Percentiles rank a stretch among this genome's conserved stretches.
Evolutionary conservation across 73 alveolate genomes (phyloP).

Genomic region (Paramecium biaurelia): DNA sequence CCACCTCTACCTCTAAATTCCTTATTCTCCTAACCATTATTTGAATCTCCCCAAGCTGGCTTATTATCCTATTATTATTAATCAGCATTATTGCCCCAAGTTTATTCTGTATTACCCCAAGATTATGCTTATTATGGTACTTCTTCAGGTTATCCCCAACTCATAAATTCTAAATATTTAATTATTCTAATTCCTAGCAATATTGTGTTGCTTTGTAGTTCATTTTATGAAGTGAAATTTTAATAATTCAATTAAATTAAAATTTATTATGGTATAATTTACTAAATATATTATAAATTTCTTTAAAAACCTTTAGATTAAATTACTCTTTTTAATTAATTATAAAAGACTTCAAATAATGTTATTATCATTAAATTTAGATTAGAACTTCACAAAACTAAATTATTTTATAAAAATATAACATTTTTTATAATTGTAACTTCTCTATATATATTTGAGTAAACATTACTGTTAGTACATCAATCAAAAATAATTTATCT

Average conservation of each 20-base stretch:
- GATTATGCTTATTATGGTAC: background rate
- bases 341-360: background rate
- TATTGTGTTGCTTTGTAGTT: background rate
- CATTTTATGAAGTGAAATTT: constrained; percentile 16
- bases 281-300: background rate
- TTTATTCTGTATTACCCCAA: constrained; percentile 9
- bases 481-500: background rate
- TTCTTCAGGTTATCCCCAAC: constrained; percentile 23
- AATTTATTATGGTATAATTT: background rate
- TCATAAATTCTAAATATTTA: background rate
- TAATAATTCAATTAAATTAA: background rate
- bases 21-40: background rate
- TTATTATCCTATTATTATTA: background rate
- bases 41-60: background rate
- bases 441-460: background rate
- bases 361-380: background rate
- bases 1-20: background rate
- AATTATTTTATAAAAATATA: background rate
- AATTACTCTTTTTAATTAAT: too few relatives aligned
- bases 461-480: background rate
- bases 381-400: background rate
- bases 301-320: background rate
- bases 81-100: background rate
- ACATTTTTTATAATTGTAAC: background rate
- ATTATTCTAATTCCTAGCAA: background rate